Base-by-base conservation (phyloP, 2,329 filamentous ascomycete species). In the Aspergillus quadricinctus region DNA sequence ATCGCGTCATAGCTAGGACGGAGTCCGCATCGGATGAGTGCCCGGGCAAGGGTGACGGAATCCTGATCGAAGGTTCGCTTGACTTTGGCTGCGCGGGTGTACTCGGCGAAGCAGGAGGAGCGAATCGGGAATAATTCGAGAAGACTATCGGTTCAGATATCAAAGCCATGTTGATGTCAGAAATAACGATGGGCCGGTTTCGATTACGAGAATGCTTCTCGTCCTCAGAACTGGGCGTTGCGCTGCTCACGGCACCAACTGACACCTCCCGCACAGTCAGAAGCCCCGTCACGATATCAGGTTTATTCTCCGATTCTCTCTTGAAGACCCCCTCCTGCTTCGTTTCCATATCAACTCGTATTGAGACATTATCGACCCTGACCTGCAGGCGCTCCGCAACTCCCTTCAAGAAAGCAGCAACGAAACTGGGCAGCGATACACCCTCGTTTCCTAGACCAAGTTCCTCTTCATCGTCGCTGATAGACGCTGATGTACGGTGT, bases 341-440 rank as follows among this genome's bases (percentile, higher is more conserved):
- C 17, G 77, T 62, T 48, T 79, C 75, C 61, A 81, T 76, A 50
- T 81, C 79, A n/a, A 85, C 64, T 52, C 77, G 76, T 53, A 85
- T 64, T 31, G 78, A 73, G 49, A 86, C 74, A 59, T 84, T 75
- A 48, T 73, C 77, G 40, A 86, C 72, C 21, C 73, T 77, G 37
- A 87, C 70, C 60, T 82, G 78, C 50, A 86, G 70, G 31, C 83
- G 77, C 64, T 86, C 83, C 48, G 79, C 71, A 21, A 86, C 77
- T 10, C 83, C 83, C 65, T 83, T 81, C 19, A 87, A 66, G 53
- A 85, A 83, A n/a, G 75, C 80, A 19, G 82, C 79, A 46, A 87
- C 68, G 57, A 86, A 84, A n/a, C 75, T 77, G 23, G 84, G 84
- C 17, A 87, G 69, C 4, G 81, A 81, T 11, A 84, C 68, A 2